These are phyloP conservation scores for Aspergillus sp. DNA, from an alignment of 2,329 filamentous ascomycete species.

Conservation along the genomic window DNA sequence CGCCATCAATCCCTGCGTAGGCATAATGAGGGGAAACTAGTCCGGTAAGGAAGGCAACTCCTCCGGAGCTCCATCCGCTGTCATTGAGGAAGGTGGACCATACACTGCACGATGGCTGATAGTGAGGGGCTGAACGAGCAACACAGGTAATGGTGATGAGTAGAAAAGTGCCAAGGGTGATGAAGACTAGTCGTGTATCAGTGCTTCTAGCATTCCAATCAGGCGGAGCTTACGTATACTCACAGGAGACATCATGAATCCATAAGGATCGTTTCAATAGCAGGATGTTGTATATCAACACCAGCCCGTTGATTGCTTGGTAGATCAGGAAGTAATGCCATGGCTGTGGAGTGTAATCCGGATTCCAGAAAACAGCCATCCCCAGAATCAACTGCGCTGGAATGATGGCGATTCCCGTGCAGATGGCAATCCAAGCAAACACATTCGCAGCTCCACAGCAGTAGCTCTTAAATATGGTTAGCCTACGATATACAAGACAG, in stretches of 20 bases:
- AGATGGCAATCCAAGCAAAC: slow-evolving; percentile 25
- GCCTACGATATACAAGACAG: slow-evolving; percentile 10
- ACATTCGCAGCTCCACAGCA: slow-evolving; percentile 21
- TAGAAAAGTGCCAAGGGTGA: background rate
- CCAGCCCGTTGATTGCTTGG: slow-evolving; percentile 18
- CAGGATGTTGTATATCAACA: slow-evolving; percentile 21
- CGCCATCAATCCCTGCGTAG: slow-evolving; percentile 32
- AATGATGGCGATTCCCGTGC: slow-evolving; percentile 20
- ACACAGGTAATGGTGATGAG: background rate
- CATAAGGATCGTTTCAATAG: slow-evolving; percentile 8
- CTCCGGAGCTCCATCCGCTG: slow-evolving; percentile 10
- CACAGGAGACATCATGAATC: slow-evolving; percentile 19
- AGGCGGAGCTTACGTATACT: slow-evolving; percentile 1
- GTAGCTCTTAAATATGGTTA: slow-evolving; percentile 30
- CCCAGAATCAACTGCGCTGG: slow-evolving; percentile 17
- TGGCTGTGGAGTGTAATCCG: slow-evolving; percentile 13
- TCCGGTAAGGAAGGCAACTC: slow-evolving; percentile 40
- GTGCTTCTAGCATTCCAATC: too few species aligned
- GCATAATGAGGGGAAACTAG: slow-evolving; percentile 38
- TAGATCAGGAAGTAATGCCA: slow-evolving; percentile 25
- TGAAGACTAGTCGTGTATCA: background rate
- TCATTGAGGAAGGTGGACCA: background rate
- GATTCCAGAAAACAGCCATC: slow-evolving; percentile 14
- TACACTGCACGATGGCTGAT: background rate
- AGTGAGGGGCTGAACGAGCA: background rate